Evolutionary conservation across 2,329 filamentous ascomycete species (phyloP).

Genomic region (Berkeleyomyces basicola): DNA sequence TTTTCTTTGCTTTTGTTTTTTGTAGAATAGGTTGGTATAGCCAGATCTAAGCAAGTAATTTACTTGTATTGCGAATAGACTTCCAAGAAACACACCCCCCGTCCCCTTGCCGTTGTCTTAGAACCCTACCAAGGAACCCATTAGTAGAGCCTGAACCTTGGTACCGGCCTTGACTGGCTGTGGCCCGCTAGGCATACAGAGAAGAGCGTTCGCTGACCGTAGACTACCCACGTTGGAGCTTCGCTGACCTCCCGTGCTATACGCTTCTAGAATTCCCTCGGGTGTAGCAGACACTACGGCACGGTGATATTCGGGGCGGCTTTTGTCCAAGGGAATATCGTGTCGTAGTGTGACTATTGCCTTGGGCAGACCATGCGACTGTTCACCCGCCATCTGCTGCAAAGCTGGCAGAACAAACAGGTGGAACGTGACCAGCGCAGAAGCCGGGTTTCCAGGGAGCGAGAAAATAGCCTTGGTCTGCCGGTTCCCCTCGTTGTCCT

Average conservation of each 20-base stretch:
- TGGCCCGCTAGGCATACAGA: constrained; percentile 54
- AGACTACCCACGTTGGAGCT: constrained; percentile 83
- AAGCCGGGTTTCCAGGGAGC: constrained; percentile 85
- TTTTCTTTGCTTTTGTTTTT: constrained; percentile 5
- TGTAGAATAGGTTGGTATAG: constrained; percentile 9
- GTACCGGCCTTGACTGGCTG: constrained; percentile 51
- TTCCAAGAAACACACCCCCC: neutral
- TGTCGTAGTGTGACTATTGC: constrained; percentile 57
- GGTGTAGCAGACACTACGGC: constrained; percentile 48
- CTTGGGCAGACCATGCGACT: constrained; percentile 50
- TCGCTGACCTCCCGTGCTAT: constrained; percentile 75
- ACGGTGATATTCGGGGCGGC: constrained; percentile 79
- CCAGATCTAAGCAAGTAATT: constrained; percentile 2
- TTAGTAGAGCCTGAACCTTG: constrained; percentile 61
- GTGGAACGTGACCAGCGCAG: constrained; percentile 81
- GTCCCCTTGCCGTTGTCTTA: neutral
- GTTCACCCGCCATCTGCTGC: constrained; percentile 57
- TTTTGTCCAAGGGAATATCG: constrained; percentile 56
- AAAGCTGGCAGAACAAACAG: constrained; percentile 83
- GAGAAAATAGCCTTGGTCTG: constrained; percentile 64
- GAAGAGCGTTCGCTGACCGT: constrained; percentile 70
- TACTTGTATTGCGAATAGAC: constrained; percentile 1
- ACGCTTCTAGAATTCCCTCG: constrained; percentile 55
- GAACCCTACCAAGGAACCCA: constrained; percentile 27
- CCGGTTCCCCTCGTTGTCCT: constrained; percentile 31